These are phyloP conservation scores for Spatholobus suberectus DNA, from an alignment of 306 rosid species.

Conservation along the genomic window DNA sequence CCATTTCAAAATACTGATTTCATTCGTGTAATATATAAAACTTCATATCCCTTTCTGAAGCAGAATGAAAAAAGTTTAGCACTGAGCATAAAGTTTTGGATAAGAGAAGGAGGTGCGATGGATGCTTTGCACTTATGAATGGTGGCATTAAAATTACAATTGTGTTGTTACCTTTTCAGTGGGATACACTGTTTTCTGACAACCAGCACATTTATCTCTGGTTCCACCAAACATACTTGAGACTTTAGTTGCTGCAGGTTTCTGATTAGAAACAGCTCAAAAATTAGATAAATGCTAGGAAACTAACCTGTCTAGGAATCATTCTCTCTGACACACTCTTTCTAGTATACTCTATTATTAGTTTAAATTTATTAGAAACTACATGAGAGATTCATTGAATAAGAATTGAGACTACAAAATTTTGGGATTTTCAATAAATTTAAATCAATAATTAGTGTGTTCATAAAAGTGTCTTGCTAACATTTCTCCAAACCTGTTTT, in stretches of 20 bases:
- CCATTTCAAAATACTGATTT: slow-evolving; percentile 1
- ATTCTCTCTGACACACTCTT: background rate
- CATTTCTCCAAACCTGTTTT: background rate
- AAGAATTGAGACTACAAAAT: background rate
- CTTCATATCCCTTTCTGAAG: background rate
- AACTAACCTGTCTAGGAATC: no score
- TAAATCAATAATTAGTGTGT: background rate
- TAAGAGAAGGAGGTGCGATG: background rate
- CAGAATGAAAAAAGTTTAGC: background rate
- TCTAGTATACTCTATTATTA: background rate
- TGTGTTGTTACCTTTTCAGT: slow-evolving; percentile 71
- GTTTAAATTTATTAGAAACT: background rate
- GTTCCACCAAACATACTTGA: slow-evolving; percentile 85
- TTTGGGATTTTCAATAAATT: background rate
- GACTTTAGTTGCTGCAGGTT: slow-evolving; percentile 62
- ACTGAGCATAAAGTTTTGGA: slow-evolving; percentile 1
- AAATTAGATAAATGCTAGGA: slow-evolving; percentile 21
- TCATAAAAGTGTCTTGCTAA: background rate
- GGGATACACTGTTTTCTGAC: slow-evolving; percentile 83
- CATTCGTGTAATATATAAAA: background rate
- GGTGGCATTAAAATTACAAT: background rate
- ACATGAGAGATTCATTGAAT: background rate
- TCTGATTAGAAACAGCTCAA: slow-evolving; percentile 50
- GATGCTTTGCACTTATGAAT: background rate
- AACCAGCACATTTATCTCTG: slow-evolving; percentile 83